Conservation (phyloP, 2,329 filamentous ascomycete genomes). For the Alternaria rosae region DNA sequence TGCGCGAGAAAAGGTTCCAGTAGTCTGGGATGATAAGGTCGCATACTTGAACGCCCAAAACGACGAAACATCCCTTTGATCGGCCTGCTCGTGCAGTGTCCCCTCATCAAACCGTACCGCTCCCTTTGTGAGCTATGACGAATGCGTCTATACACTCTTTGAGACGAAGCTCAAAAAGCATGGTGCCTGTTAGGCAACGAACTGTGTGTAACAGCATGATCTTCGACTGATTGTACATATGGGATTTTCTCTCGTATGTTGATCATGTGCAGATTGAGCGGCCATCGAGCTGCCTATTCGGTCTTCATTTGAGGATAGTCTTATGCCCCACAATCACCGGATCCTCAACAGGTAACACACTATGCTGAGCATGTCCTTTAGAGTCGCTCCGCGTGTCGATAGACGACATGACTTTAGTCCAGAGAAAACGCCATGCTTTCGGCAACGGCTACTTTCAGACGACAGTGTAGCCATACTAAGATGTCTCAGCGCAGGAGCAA, state of each 20-base stretch:
- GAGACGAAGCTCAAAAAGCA: neutral
- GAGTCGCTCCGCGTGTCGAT: neutral
- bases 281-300: neutral
- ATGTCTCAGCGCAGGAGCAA: neutral
- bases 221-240: neutral
- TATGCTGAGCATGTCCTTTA: neutral
- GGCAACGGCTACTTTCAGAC: neutral
- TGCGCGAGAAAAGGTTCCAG: neutral
- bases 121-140: neutral
- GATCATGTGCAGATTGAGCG: neutral
- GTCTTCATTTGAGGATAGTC: neutral
- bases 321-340: neutral
- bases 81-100: neutral
- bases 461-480: no score
- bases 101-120: neutral
- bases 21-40: neutral
- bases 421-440: neutral
- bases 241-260: neutral
- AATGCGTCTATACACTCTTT: neutral
- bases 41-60: neutral
- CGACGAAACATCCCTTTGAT: neutral
- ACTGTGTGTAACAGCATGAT: neutral
- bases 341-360: neutral
- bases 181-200: neutral
- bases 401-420: neutral